Conservation (phyloP, 2,329 filamentous ascomycete species). For the Penicillium palitans region DNA sequence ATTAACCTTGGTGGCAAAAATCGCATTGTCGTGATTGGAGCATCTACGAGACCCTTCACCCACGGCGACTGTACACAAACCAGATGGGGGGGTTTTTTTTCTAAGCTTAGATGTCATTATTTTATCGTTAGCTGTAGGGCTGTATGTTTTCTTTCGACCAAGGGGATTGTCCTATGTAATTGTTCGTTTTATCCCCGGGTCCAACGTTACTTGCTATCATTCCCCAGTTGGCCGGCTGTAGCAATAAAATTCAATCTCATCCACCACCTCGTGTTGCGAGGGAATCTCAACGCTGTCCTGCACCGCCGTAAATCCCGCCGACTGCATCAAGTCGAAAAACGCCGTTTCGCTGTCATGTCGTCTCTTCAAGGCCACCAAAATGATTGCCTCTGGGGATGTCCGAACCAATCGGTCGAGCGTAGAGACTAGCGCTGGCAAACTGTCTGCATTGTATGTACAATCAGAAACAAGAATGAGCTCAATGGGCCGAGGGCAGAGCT, state of each 20-base stretch:
- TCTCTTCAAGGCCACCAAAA: conserved; percentile 66
- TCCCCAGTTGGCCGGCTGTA: conserved; percentile 25
- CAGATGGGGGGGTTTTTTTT: neutral
- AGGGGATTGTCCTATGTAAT: neutral
- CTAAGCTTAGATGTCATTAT: too few species aligned
- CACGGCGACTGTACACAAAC: neutral
- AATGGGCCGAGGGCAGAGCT: conserved; percentile 42
- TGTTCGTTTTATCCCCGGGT: neutral
- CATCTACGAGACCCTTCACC: neutral
- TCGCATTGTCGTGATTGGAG: neutral
- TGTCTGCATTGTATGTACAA: conserved; percentile 72
- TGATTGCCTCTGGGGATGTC: conserved; percentile 50
- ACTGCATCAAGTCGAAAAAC: conserved; percentile 64
- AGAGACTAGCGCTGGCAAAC: conserved; percentile 61
- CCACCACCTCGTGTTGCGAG: conserved; percentile 36
- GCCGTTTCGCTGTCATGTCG: conserved; percentile 65
- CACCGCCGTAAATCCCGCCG: conserved; percentile 36
- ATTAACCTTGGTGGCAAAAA: neutral
- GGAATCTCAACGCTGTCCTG: conserved; percentile 40
- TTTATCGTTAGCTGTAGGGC: neutral
- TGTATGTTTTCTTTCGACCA: neutral
- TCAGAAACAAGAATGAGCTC: conserved; percentile 67
- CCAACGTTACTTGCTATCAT: neutral
- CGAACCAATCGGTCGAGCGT: conserved; percentile 54
- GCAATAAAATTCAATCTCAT: conserved; percentile 42